Conservation (phyloP, 2,329 filamentous ascomycete species). For the Pseudonectria foliicola region DNA sequence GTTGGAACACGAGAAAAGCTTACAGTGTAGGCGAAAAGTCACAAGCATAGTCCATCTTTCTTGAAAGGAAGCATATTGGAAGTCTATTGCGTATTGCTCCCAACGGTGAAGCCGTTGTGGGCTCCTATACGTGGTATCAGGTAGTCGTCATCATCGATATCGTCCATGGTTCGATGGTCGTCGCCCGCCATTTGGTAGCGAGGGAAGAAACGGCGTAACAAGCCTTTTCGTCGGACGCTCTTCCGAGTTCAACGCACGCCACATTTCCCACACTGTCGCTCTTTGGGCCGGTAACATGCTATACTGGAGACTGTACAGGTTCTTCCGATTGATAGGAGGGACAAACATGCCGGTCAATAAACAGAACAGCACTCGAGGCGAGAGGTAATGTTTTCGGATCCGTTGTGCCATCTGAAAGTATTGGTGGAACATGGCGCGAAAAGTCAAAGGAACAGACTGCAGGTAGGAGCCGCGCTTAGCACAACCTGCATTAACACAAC, state of each 20-base stretch:
- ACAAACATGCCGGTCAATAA: conserved; percentile 88
- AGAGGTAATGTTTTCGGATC: conserved; percentile 91
- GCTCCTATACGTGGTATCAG: too few relatives aligned
- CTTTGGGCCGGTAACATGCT: conserved; percentile 87
- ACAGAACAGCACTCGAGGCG: conserved; percentile 78
- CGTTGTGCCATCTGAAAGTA: conserved; percentile 93
- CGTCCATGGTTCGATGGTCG: conserved; percentile 24
- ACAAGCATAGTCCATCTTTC: too few relatives aligned
- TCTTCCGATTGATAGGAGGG: conserved; percentile 88
- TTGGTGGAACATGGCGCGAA: conserved; percentile 93
- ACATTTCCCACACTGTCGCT: conserved; percentile 77
- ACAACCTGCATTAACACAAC: background rate
- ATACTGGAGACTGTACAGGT: conserved; percentile 93
- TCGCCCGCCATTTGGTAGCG: conserved; percentile 25
- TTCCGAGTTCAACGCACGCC: conserved; percentile 59
- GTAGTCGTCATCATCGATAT: conserved; percentile 15
- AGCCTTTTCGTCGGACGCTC: conserved; percentile 38
- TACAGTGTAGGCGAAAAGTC: too few relatives aligned
- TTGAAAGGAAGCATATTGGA: too few relatives aligned
- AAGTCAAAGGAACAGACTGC: conserved; percentile 79
- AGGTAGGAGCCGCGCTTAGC: background rate
- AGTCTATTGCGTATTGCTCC: too few relatives aligned
- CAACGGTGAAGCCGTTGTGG: too few relatives aligned
- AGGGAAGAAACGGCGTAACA: conserved; percentile 27
- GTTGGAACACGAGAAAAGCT: too few relatives aligned